A percentile compares a stretch with the other conserved stretches of the same genome.
phyloP scores from a whole-genome alignment of 2,329 filamentous ascomycete genomes.

The Albophoma yamanashiensis region DNA sequence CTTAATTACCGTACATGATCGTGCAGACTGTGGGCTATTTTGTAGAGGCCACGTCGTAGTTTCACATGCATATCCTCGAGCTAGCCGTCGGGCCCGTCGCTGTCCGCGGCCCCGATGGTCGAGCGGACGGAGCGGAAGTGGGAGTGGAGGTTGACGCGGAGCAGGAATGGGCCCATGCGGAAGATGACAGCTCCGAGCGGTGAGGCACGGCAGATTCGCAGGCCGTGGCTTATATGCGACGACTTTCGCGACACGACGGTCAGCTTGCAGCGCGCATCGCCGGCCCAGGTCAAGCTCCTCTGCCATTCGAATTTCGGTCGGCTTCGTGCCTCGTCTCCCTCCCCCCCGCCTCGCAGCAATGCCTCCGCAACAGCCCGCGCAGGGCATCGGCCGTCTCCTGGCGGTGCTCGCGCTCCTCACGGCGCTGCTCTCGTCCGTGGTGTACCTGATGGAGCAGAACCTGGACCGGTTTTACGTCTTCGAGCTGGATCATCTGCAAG shows the following conservation, averaged over 20 bases:
- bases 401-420: conserved; percentile 41
- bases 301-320: not conserved
- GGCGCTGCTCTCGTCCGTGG: conserved; percentile 41
- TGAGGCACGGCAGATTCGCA: conserved; percentile 13
- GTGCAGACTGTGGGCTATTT: no score
- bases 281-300: not conserved
- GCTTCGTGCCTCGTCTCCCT: not conserved
- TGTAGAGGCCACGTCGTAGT: not conserved
- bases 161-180: conserved; percentile 11
- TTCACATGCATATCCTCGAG: not conserved
- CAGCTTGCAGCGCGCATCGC: not conserved
- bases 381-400: conserved; percentile 25
- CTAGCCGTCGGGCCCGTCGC: not conserved
- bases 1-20: not conserved
- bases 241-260: not conserved
- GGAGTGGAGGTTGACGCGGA: not conserved
- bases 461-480: conserved; percentile 66
- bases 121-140: conserved; percentile 1
- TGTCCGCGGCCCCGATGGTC: not conserved
- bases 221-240: not conserved
- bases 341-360: not conserved
- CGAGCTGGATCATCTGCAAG: conserved; percentile 54
- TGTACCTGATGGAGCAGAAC: conserved; percentile 47
- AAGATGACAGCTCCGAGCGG: conserved; percentile 14
- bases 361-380: not conserved